phyloP scores from a whole-genome alignment of 1,284 basidiomycete species.

The Naganishia sp. region DNA sequence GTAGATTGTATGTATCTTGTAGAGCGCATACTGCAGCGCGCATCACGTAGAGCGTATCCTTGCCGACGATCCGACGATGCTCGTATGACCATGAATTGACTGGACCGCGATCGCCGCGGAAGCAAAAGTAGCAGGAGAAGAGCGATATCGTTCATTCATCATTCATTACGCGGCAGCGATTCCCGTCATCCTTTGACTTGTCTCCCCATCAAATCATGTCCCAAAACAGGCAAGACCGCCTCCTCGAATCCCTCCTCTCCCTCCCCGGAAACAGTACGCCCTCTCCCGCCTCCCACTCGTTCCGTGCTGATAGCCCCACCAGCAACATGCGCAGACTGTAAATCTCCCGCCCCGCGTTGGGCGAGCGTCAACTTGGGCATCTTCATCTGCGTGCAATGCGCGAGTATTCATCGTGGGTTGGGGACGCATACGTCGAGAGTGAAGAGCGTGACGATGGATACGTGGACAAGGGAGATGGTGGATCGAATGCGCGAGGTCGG shows the following conservation, averaged over 20 bases:
- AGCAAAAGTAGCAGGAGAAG: background rate
- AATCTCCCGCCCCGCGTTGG: slow-evolving; percentile 49
- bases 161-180: background rate
- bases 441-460: slow-evolving; percentile 45
- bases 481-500: slow-evolving; percentile 44
- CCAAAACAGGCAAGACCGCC: slow-evolving; percentile 47
- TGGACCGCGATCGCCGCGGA: slow-evolving; percentile 10
- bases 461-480: slow-evolving; percentile 53
- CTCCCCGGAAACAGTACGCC: slow-evolving; percentile 50
- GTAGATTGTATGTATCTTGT: background rate
- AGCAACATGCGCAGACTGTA: slow-evolving; percentile 54
- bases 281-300: background rate
- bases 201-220: slow-evolving; percentile 24
- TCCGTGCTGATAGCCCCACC: background rate
- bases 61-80: background rate
- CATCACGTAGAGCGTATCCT: background rate
- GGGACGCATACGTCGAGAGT: slow-evolving; percentile 53
- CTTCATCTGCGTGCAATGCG: slow-evolving; percentile 37
- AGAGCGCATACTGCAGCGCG: background rate
- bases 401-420: slow-evolving; percentile 50
- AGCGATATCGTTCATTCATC: background rate
- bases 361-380: slow-evolving; percentile 50
- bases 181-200: background rate
- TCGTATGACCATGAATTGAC: background rate
- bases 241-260: slow-evolving; percentile 49